Evolutionary conservation across 768 basidiomycete genomes (phyloP), one percentile per base, ranked within the genome.

Genomic region (Porphyrellus cyaneotinctus): DNA sequence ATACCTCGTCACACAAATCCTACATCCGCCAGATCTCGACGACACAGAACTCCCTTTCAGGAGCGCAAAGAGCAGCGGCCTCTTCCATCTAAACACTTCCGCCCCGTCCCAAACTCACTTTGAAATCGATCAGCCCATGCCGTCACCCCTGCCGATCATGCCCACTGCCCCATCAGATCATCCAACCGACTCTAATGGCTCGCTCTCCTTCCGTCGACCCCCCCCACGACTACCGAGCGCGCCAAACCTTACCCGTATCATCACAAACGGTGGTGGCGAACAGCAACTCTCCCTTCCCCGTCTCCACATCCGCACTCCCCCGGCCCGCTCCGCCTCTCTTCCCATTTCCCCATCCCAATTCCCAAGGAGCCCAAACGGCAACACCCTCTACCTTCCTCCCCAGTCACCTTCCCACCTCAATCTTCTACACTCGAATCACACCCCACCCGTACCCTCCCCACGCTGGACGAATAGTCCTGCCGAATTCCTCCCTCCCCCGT

Each of bases 71-170:
- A 70, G 70, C 36, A 74, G 68, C 8, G 85, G 85, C 2, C 71
- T 90, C 32, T 86, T 83, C 66, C 85, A 87, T 64, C 79, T 89
- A 22, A 82, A 88, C 61, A 87, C 85, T 11, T 56, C 49, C 59
- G 72, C 78, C 37, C 79, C 81, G 11, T 63, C 75, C 20, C 78
- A 78, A 28, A 74, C 79, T 3, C 79, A 76, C 26, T 70, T 83
- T 43, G 81, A 87, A 64, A 74, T 87, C 43, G 87, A 88, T 62
- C 75, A 75, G 20, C 65, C 67, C 23, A 68, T 72, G 31, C 73
- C 69, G 30, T 82, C 81, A 18, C 84, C 83, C 4, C 64, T 81
- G 58, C 80, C 81, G 18, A 63, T 81, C 51, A 83, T 84, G 78
- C 75, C 82, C n/a, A 62, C 78, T 18, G 66, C 71, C 9, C 72